Conservation (phyloP, 768 basidiomycete genomes). For the Leccinum longicurvipes region DNA sequence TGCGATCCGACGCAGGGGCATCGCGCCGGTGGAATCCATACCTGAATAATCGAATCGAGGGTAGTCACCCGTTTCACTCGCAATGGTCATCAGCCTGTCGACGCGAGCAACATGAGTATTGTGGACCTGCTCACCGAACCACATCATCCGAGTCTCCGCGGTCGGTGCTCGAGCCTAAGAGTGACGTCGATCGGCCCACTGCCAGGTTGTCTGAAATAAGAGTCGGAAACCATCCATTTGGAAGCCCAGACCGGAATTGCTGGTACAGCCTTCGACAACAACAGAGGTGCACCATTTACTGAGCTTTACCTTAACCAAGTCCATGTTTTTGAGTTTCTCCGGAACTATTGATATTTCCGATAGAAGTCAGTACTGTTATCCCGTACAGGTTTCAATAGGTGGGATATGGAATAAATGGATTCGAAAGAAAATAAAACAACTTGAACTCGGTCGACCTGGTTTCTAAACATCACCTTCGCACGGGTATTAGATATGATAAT, state of each 20-base stretch:
- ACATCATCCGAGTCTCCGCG: too few relatives aligned
- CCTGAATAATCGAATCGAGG: not conserved
- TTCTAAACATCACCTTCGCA: slow-evolving; percentile 13
- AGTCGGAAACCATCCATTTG: not conserved
- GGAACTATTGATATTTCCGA: not conserved
- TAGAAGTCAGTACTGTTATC: not conserved
- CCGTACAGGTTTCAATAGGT: not conserved
- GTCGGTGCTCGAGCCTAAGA: not conserved
- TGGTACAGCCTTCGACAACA: not conserved
- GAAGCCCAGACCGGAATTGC: not conserved
- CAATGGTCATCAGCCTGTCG: not conserved
- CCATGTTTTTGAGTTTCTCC: not conserved
- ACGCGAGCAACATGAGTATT: not conserved
- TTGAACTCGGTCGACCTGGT: slow-evolving; percentile 2
- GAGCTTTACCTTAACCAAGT: not conserved
- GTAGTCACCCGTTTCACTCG: not conserved
- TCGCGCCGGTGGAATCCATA: not conserved
- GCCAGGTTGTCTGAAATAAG: too few relatives aligned
- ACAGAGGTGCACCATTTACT: not conserved
- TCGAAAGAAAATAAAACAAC: not conserved
- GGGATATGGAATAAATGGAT: not conserved
- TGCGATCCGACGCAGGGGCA: not conserved
- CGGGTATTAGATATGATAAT: not conserved
- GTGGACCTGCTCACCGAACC: not conserved
- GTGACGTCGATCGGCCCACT: too few relatives aligned